Evolutionary conservation across 78 protist species (phyloP), one percentile per base, ranked within the genome.

Genomic region (Dictyostelium purpureum): DNA sequence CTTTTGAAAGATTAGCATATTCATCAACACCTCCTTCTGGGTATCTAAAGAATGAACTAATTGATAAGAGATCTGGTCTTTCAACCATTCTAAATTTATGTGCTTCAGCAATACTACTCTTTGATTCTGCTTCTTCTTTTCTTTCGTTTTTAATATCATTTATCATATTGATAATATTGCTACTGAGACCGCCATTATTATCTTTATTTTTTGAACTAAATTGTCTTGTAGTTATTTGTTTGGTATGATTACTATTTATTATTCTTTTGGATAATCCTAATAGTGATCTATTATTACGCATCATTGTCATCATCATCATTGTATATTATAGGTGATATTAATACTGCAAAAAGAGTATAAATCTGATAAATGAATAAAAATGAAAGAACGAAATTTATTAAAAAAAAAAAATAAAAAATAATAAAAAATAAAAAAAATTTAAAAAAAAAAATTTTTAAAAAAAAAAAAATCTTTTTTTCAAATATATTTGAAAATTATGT

Each of bases 11-110:
- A 33, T 71, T 70, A 26, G 75, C 1, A 67, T 70, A 82, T 24
- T 82, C 90, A 28, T 82, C 26, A 6, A 82, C 61, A 7, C 90
- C 90, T 70, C 66, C 76, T 42, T 82, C 90, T 37, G 90, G 90
- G 38, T 56, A 82, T 56, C 79, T 82, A 37, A 28, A 38, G 10
- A 69, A 82, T 40, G 90, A 70, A 56, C 90, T 82, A 26, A 82
- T 37, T 42, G 80, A 70, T 4, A 82, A 57, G 2, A 70, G 28
- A 7, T 56, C 56, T 31, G 90, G 90, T 82, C 79, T 33, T 12
- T 79, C 88, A 33, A 79, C 54, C 24, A 35, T 26, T 65, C 33
- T 26, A 43, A 26, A 74, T 74, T 74, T 74, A 67, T 33, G 28
- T 61, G 69, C 69, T 0, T 61, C 69, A 31, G 69, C 5, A 61